phyloP scores from a whole-genome alignment of 2,329 filamentous ascomycete species.

The Colletotrichum eremochloae region DNA sequence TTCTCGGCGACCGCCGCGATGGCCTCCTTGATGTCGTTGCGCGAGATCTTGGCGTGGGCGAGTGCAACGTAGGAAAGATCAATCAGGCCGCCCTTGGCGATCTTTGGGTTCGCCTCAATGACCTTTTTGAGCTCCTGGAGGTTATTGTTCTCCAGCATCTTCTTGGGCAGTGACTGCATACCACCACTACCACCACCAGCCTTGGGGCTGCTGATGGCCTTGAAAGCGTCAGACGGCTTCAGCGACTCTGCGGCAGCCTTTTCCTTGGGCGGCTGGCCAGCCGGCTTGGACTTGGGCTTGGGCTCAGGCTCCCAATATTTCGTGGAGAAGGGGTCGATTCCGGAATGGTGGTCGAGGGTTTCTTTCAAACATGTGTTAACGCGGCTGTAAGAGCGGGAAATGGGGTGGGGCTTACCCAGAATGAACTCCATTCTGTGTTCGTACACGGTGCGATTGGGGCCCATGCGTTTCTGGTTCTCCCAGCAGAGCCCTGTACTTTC shows the following conservation, averaged over 20 bases:
- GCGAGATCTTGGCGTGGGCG: slow-evolving; percentile 40
- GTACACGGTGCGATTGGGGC: slow-evolving; percentile 63
- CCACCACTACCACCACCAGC: not conserved
- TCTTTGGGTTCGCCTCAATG: slow-evolving; percentile 47
- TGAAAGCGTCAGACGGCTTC: slow-evolving; percentile 53
- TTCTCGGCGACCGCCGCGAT: slow-evolving; percentile 34
- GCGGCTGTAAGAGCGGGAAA: slow-evolving; percentile 40
- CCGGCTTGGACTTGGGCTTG: slow-evolving; percentile 47
- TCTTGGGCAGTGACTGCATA: slow-evolving; percentile 30
- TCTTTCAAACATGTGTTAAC: slow-evolving; percentile 53
- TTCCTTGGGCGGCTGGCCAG: slow-evolving; percentile 40
- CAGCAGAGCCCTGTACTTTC: slow-evolving; percentile 86
- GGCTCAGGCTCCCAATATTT: slow-evolving; percentile 77
- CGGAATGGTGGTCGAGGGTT: slow-evolving; percentile 61
- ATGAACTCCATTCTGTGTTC: slow-evolving; percentile 82
- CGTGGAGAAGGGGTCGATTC: slow-evolving; percentile 87
- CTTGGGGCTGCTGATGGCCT: slow-evolving; percentile 47
- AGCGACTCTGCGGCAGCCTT: slow-evolving; percentile 51
- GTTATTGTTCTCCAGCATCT: slow-evolving; percentile 47
- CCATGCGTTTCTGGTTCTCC: slow-evolving; percentile 70
- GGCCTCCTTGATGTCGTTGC: slow-evolving; percentile 41
- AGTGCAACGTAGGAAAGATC: slow-evolving; percentile 41
- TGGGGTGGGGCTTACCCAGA: slow-evolving; percentile 65
- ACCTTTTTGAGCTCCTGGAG: slow-evolving; percentile 58
- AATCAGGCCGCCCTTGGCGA: slow-evolving; percentile 41